A percentile compares a stretch with the other conserved stretches of the same genome.
These are phyloP conservation scores for Paramecium biaurelia DNA, from an alignment of 73 alveolate genomes.

Conservation along the genomic window DNA sequence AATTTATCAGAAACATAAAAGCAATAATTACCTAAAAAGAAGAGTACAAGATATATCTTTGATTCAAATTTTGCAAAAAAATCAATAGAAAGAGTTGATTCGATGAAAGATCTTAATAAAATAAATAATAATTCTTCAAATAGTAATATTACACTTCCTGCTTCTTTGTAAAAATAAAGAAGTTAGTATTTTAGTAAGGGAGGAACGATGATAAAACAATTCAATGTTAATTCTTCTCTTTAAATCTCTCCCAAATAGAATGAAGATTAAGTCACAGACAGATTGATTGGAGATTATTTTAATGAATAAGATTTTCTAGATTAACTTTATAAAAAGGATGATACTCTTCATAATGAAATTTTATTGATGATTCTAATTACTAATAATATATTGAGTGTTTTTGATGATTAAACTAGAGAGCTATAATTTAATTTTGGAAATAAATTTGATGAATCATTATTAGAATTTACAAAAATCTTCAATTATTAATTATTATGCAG, in stretches of 20 bases:
- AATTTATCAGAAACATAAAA: neutral
- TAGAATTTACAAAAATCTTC: neutral
- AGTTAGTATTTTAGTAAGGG: neutral
- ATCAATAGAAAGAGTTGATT: neutral
- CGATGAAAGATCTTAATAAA: neutral
- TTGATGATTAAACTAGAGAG: neutral
- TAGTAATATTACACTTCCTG: neutral
- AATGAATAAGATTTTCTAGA: neutral
- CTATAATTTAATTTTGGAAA: neutral
- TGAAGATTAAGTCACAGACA: neutral
- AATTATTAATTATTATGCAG: neutral
- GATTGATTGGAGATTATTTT: conserved; percentile 16
- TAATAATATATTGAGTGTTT: neutral
- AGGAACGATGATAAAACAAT: neutral
- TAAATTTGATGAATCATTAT: neutral
- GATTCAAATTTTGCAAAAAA: neutral
- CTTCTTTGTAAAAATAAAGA: neutral
- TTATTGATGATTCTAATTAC: neutral
- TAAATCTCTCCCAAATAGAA: neutral
- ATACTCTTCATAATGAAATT: neutral
- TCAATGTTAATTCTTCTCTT: neutral
- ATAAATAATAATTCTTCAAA: neutral
- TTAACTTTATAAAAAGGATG: neutral
- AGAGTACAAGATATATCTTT: neutral
- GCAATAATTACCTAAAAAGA: neutral